Evolutionary conservation across 208 protist species (phyloP).

Genomic region (Wallacemonas collosoma): DNA sequence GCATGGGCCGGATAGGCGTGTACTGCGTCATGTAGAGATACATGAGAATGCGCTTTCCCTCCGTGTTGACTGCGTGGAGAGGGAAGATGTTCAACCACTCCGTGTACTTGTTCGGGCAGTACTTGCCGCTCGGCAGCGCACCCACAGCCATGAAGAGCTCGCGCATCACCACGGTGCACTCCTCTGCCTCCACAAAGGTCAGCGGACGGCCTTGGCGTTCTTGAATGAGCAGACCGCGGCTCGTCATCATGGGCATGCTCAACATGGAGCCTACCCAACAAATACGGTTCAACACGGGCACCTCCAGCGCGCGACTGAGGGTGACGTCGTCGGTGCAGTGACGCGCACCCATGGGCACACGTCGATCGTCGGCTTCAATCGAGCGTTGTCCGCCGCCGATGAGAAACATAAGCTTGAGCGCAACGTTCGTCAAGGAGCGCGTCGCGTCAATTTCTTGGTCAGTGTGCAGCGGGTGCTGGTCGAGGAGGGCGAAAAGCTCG

Average conservation of each 20-base stretch:
- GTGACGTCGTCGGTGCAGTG: conserved; percentile 49
- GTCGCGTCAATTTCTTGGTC: conserved; percentile 32
- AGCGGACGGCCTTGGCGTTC: conserved; percentile 26
- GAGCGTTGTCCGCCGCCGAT: conserved; percentile 57
- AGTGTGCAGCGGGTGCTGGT: conserved; percentile 25
- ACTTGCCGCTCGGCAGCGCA: conserved; percentile 41
- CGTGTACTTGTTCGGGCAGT: conserved; percentile 42
- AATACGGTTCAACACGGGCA: conserved; percentile 51
- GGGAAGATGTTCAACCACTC: conserved; percentile 67
- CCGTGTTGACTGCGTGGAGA: conserved; percentile 59
- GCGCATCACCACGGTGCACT: conserved; percentile 49
- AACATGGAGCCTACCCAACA: conserved; percentile 59
- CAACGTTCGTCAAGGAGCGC: conserved; percentile 31
- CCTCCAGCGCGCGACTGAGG: conserved; percentile 47
- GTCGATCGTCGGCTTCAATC: conserved; percentile 58
- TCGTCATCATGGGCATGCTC: conserved; percentile 52
- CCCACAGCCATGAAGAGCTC: conserved; percentile 62
- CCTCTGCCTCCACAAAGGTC: conserved; percentile 41
- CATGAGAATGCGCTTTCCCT: conserved; percentile 56
- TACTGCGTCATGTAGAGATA: conserved; percentile 47
- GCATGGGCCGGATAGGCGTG: conserved; percentile 30
- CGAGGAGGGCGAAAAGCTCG: conserved; percentile 34
- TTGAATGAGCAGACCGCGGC: conserved; percentile 22
- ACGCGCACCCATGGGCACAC: conserved; percentile 21
- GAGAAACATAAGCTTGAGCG: conserved; percentile 63